Evolutionary conservation across 2,329 filamentous ascomycete species (phyloP).

Genomic region (Trichoderma hamatum): DNA sequence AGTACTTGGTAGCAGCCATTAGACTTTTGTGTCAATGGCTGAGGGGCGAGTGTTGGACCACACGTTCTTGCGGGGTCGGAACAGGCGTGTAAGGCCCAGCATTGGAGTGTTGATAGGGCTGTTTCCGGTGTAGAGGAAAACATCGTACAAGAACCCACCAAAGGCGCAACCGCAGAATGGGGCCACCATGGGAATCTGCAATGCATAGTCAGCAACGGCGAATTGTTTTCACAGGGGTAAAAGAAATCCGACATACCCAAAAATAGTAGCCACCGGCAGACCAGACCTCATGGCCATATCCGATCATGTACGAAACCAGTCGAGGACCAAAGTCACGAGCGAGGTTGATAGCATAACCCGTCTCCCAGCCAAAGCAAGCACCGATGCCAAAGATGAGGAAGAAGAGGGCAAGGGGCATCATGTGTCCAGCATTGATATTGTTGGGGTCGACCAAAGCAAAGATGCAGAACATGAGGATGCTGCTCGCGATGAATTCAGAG

Average conservation of each 20-base stretch:
- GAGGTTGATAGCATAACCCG: constrained; percentile 74
- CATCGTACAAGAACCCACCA: constrained; percentile 68
- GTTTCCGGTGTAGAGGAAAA: constrained; percentile 70
- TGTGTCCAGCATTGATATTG: constrained; percentile 59
- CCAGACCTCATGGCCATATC: constrained; percentile 70
- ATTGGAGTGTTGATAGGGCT: constrained; percentile 70
- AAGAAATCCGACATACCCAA: constrained; percentile 56
- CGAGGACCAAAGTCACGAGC: constrained; percentile 73
- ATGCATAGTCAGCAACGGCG: constrained; percentile 20
- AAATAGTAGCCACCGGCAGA: constrained; percentile 70
- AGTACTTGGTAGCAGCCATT: neutral
- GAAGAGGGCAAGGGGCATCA: constrained; percentile 64
- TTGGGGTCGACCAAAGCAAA: constrained; percentile 66
- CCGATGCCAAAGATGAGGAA: constrained; percentile 76
- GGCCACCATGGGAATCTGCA: constrained; percentile 70
- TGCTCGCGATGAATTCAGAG: constrained; percentile 69
- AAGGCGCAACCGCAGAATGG: constrained; percentile 67
- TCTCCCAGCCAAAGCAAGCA: constrained; percentile 75
- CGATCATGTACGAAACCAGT: constrained; percentile 66
- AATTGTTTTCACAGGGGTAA: constrained; percentile 4
- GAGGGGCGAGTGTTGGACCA: constrained; percentile 43
- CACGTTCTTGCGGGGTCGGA: constrained; percentile 39
- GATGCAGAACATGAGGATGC: constrained; percentile 71
- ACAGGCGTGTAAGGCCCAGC: constrained; percentile 61
- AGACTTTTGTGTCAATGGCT: constrained; percentile 29